A percentile compares a stretch with the other conserved stretches of the same genome.
These are phyloP conservation scores for Starmerella floricola DNA, from an alignment of 805 yeast genomes.

Conservation along the genomic window DNA sequence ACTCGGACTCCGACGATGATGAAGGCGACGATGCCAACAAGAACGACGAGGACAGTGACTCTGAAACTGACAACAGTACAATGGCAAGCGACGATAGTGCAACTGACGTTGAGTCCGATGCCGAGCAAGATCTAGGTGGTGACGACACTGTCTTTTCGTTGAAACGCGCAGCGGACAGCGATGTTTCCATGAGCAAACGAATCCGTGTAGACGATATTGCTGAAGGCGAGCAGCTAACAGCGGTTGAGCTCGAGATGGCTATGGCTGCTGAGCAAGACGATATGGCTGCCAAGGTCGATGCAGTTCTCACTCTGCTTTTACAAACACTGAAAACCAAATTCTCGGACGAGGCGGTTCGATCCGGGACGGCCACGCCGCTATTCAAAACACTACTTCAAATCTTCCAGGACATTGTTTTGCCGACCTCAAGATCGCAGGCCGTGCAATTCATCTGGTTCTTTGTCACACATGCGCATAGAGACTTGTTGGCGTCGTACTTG, in stretches of 20 bases:
- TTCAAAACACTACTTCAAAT: slow-evolving; percentile 64
- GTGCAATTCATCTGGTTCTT: slow-evolving; percentile 77
- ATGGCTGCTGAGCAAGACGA: slow-evolving; percentile 35
- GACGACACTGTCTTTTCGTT: slow-evolving; percentile 15
- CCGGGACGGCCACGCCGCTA: slow-evolving; percentile 53
- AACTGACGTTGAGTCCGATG: slow-evolving; percentile 20
- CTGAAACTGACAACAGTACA: slow-evolving; percentile 5
- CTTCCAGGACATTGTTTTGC: slow-evolving; percentile 70
- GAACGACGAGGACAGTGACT: slow-evolving; percentile 21
- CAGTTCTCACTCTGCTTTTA: slow-evolving; percentile 48
- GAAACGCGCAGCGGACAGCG: slow-evolving; percentile 25
- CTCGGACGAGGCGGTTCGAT: slow-evolving; percentile 39
- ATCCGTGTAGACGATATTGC: slow-evolving; percentile 24
- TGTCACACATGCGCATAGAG: slow-evolving; percentile 68
- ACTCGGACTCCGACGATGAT: slow-evolving; percentile 26
- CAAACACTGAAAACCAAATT: slow-evolving; percentile 39
- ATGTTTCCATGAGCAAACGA: slow-evolving; percentile 7
- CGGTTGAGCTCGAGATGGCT: slow-evolving; percentile 28
- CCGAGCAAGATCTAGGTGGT: not conserved
- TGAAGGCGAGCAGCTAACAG: slow-evolving; percentile 29
- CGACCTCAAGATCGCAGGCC: slow-evolving; percentile 84
- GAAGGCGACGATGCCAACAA: slow-evolving; percentile 29
- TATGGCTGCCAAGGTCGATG: slow-evolving; percentile 60
- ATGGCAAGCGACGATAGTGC: slow-evolving; percentile 17
- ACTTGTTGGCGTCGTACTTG: slow-evolving; percentile 71